phyloP scores from a whole-genome alignment of 441 rosid genomes.

The Manihot esculenta region DNA sequence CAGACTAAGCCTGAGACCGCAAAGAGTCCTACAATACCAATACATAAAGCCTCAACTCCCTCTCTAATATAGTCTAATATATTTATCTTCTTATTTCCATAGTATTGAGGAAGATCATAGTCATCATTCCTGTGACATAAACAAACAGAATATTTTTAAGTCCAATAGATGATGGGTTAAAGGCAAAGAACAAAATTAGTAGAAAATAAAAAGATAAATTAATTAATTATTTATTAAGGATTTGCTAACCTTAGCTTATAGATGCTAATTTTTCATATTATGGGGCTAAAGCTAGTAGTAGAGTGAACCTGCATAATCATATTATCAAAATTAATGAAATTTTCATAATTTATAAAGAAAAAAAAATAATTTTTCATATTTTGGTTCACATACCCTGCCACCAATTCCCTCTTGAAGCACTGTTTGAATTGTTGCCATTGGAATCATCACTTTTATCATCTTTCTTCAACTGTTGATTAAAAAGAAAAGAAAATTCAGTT shows the following conservation, averaged over 20 bases:
- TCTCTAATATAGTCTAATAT: constrained; percentile 2
- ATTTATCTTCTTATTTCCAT: constrained; percentile 24
- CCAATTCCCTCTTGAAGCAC: constrained; percentile 91
- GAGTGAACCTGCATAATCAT: constrained; percentile 45
- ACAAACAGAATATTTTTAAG: neutral
- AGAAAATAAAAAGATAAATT: neutral
- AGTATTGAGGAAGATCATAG: neutral
- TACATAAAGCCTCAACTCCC: constrained; percentile 9
- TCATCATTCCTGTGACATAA: constrained; percentile 23
- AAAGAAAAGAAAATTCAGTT: neutral
- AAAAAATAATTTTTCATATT: too few species aligned
- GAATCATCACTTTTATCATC: constrained; percentile 52
- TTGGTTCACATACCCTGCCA: constrained; percentile 65
- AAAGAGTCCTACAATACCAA: constrained; percentile 22
- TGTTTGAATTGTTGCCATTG: constrained; percentile 41
- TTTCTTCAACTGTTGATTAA: constrained; percentile 37
- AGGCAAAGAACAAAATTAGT: neutral
- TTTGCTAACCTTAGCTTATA: constrained; percentile 12
- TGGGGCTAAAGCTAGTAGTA: constrained; percentile 37
- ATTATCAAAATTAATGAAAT: neutral
- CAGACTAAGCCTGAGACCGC: too few species aligned
- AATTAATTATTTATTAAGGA: neutral
- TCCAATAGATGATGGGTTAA: neutral
- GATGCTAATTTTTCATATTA: constrained; percentile 13
- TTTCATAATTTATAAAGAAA: neutral